Evolutionary conservation across 345 rosid species (phyloP), one percentile per base, ranked within the genome.

Genomic region (Aurinia saxatilis): DNA sequence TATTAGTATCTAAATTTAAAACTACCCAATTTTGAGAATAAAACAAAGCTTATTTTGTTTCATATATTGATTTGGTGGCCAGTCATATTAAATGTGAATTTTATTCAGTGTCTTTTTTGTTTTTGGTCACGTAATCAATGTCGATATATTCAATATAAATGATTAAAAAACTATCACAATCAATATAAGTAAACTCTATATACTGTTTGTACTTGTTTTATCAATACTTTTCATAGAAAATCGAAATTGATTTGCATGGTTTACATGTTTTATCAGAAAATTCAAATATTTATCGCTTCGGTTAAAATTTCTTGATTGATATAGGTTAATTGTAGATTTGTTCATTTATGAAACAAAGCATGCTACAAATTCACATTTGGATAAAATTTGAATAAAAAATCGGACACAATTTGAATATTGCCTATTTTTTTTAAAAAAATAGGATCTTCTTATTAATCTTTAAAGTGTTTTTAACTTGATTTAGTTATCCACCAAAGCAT

Each of bases 41-140:
- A 27, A 12, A 27, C 48, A 48, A 45, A 54, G 23, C 48, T 46
- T 34, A 13, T 16, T 66, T 66, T 66, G 63, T 45, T 16, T 8
- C 13, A 34, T 55, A 34, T 25, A 21, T 21, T 41, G 31, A 25
- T 66, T 36, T 61, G 66, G 55, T 45, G 54, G 47, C 48, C 11
- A 54, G 54, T 45, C 70, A 41, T 39, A 10, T 27, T 18, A 17
- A 3, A 23, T 38, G 2, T 50, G 13, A 39, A 41, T 45, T 33
- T 12, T 13, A 47, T 37, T 44, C 10, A 40, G 11, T 57, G 9
- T 34, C 19, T 50, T 16, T 44, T 18, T 45, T 34, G 35, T 13
- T 30, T 31, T 50, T 44, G 44, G 5, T 19, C 36, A n/a, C 34
- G 33, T 35, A 11, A 41, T 27, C 25, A 10, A 42, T 27, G 5